Percentiles rank a stretch among this genome's conserved stretches.
These are phyloP conservation scores for Medicago lupulina DNA, from an alignment of 306 rosid species.

Conservation along the genomic window DNA sequence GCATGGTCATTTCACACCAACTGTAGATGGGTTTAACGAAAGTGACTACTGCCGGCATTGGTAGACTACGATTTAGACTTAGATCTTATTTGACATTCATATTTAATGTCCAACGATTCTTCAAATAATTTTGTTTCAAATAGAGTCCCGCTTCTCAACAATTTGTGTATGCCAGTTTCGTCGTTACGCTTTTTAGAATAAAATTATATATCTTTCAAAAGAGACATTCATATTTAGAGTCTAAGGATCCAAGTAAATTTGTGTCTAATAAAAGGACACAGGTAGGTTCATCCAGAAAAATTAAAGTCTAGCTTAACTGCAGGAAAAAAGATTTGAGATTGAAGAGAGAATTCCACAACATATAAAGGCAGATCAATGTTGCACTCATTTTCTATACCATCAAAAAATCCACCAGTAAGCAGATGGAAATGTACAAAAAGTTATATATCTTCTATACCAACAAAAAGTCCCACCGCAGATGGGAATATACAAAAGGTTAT, in stretches of 20 bases:
- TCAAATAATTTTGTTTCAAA: too few relatives aligned
- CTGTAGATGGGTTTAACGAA: too few relatives aligned
- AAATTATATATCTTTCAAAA: too few relatives aligned
- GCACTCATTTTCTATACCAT: slow-evolving; percentile 36
- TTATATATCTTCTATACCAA: not conserved
- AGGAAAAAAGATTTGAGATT: slow-evolving; percentile 1
- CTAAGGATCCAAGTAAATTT: not conserved
- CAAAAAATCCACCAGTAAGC: slow-evolving; percentile 22
- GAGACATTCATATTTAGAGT: not conserved
- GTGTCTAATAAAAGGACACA: not conserved
- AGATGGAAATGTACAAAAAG: not conserved
- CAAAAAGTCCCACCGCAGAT: slow-evolving; percentile 19
- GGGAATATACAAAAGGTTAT: slow-evolving; percentile 4
- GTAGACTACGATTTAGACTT: too few relatives aligned
- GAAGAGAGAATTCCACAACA: slow-evolving; percentile 21
- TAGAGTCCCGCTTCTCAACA: too few relatives aligned
- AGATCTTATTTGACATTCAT: too few relatives aligned
- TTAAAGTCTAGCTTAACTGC: not conserved
- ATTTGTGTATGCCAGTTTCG: too few relatives aligned
- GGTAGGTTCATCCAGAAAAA: not conserved
- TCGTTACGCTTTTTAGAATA: too few relatives aligned
- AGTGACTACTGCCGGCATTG: too few relatives aligned
- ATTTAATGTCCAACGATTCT: too few relatives aligned
- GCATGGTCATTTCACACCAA: too few relatives aligned
- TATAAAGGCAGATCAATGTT: slow-evolving; percentile 3